Evolutionary conservation across 805 yeast species (phyloP).

Genomic region (Wickerhamomyces bovis): DNA sequence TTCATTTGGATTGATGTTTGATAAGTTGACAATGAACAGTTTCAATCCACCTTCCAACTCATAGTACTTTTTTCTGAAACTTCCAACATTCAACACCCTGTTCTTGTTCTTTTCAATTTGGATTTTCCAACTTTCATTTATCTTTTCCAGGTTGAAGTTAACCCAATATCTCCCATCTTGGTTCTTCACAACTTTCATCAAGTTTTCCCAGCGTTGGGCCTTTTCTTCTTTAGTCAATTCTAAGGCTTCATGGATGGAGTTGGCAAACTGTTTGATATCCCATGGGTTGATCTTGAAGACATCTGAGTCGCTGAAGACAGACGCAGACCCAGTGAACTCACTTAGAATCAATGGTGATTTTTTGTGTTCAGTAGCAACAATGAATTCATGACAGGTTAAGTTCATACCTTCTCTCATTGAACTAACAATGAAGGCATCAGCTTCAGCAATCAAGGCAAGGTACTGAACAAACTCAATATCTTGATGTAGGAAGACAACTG

Average conservation of each 20-base stretch:
- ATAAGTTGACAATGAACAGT: slow-evolving; percentile 42
- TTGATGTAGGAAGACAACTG: slow-evolving; percentile 82
- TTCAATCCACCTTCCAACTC: slow-evolving; percentile 21
- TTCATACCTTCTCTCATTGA: slow-evolving; percentile 97
- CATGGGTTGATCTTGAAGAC: slow-evolving; percentile 86
- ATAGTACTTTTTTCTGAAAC: slow-evolving; percentile 24
- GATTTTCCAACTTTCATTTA: slow-evolving; percentile 46
- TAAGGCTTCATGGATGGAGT: slow-evolving; percentile 57
- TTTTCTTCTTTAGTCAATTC: slow-evolving; percentile 60
- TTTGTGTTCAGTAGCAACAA: slow-evolving; percentile 62
- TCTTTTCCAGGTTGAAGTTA: slow-evolving; percentile 43
- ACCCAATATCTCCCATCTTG: slow-evolving; percentile 81
- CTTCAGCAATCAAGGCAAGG: slow-evolving; percentile 77
- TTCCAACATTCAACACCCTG: slow-evolving; percentile 26
- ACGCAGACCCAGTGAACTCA: slow-evolving; percentile 93
- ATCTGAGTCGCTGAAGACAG: slow-evolving; percentile 59
- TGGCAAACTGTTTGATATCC: slow-evolving; percentile 65
- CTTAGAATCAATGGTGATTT: slow-evolving; percentile 81
- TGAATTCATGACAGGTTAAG: slow-evolving; percentile 90
- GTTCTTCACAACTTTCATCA: slow-evolving; percentile 51
- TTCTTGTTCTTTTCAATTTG: slow-evolving; percentile 36
- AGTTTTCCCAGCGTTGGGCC: slow-evolving; percentile 50
- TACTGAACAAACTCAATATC: slow-evolving; percentile 89
- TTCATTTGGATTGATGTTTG: slow-evolving; percentile 50
- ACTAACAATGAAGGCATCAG: slow-evolving; percentile 81